phyloP scores from a whole-genome alignment of 768 basidiomycete genomes.

The Phaeotremella skinneri region DNA sequence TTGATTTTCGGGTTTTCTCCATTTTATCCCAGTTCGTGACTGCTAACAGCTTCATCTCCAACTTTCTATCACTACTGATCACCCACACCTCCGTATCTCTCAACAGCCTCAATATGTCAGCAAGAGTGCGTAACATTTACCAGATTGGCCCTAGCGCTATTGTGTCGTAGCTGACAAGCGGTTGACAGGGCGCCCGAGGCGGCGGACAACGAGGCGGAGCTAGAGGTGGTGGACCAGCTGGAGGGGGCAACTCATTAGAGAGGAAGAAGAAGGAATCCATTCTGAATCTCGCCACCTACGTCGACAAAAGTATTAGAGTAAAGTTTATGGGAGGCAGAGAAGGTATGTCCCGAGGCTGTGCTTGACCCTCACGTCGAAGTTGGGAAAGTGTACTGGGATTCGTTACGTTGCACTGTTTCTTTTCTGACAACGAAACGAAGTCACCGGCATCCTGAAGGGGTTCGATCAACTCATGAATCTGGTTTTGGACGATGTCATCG shows the following conservation, averaged over 20 bases:
- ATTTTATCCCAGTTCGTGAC: conserved; percentile 2
- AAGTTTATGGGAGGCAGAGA: conserved; percentile 98
- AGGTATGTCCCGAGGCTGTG: conserved; percentile 60
- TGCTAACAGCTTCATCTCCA: no score
- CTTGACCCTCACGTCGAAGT: no score
- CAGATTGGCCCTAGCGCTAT: conserved; percentile 15
- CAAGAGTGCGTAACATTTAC: conserved; percentile 31
- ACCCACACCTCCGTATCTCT: not conserved
- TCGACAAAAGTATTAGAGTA: conserved; percentile 84
- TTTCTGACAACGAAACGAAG: conserved; percentile 60
- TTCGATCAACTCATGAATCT: conserved; percentile 95
- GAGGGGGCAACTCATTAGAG: conserved; percentile 57
- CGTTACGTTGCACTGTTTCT: no score
- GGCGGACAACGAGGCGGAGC: conserved; percentile 49
- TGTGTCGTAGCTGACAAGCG: conserved; percentile 49
- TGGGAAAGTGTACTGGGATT: no score
- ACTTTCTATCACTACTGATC: not conserved
- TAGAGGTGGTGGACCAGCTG: conserved; percentile 57
- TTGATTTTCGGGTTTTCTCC: not conserved
- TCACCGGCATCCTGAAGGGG: conserved; percentile 88
- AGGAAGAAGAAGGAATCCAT: conserved; percentile 91
- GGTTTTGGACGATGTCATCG: conserved; percentile 92
- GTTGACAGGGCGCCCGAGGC: conserved; percentile 51
- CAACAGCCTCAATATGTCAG: conserved; percentile 27
- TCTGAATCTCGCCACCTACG: conserved; percentile 90